Base-by-base conservation (phyloP, 176 grass and related monocot genomes). In the Typha latifolia region DNA sequence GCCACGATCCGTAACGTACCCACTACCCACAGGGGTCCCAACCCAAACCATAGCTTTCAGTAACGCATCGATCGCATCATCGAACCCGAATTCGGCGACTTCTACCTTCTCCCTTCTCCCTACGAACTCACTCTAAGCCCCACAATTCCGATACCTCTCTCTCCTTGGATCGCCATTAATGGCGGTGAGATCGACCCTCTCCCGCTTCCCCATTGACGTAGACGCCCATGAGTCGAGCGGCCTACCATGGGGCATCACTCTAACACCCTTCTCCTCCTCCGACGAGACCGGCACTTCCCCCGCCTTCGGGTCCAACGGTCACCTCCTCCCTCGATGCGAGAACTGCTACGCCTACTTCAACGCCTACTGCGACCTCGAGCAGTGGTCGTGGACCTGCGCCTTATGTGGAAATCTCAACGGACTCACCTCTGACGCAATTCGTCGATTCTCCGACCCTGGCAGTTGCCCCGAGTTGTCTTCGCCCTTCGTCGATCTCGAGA, bases 401-500 rank as follows among this genome's bases (percentile, higher is more conserved):
- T 83, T 99, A 61, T 99, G 94, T 70, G 74, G 89, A 68, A 76
- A 68, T 51, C 80, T 90, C 76, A 90, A 93, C 68, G 84, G 89
- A 18, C 85, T 93, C 76, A 66, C 72, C 66, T 72, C 85, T 47
- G 75, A 82, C 12, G 67, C 86, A 43, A 66, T 80, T n/a, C 73
- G 66, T n/a, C 83, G 89, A 27, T 70, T 87, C 86, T 70, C 85
- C 69, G 74, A 66, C 11, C 68, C 80, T 4, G 72, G 74, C 4
- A 71, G 65, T 27, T 93, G 86, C 51, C 86, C 94, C 23, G 94
- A 99, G 81, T 66, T 99, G 53, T 80, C 47, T 12, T 80, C 84
- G 52, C 87, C 79, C 49, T 99, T 99, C 72, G 61, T 99, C 48
- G 94, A 99, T 72, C 82, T 93, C 62, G 94, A 99, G 76, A 74